phyloP scores from a whole-genome alignment of 75 land plant genomes.

The Selaginella moellendorffii region DNA sequence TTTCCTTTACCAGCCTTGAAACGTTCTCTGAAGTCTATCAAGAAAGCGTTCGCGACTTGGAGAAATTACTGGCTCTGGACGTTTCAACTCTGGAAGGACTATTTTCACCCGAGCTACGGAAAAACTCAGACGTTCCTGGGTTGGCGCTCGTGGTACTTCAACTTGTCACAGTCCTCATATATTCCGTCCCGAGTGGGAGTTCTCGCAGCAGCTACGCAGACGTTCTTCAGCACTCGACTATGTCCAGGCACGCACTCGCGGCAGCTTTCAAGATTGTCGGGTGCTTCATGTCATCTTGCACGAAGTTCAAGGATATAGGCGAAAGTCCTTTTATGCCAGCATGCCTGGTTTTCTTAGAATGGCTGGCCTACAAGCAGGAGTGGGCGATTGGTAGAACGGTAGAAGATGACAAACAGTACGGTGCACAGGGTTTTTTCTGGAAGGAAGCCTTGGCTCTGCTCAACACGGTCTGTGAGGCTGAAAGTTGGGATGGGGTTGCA shows the following conservation, averaged over 20 bases:
- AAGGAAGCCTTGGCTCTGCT: constrained; percentile 40
- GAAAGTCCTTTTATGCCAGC: constrained; percentile 58
- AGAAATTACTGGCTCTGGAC: constrained; percentile 36
- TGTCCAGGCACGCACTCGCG: constrained; percentile 58
- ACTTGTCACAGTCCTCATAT: constrained; percentile 64
- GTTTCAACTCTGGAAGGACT: constrained; percentile 30
- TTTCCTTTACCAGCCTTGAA: constrained; percentile 54
- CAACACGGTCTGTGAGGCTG: constrained; percentile 36
- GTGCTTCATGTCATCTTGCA: constrained; percentile 31
- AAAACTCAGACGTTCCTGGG: constrained; percentile 13
- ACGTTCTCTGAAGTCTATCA: constrained; percentile 67
- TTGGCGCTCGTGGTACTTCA: constrained; percentile 30
- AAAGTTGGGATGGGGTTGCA: constrained; percentile 26
- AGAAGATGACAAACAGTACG: constrained; percentile 46
- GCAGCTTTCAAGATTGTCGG: constrained; percentile 58
- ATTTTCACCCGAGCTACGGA: constrained; percentile 31
- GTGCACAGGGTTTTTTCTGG: constrained; percentile 55
- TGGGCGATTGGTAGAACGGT: constrained; percentile 37
- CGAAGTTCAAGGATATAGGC: constrained; percentile 35
- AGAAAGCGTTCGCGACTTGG: constrained; percentile 31
- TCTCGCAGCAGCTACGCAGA: constrained; percentile 47
- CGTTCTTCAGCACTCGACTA: constrained; percentile 42
- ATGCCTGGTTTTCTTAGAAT: constrained; percentile 56
- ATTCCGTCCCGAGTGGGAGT: constrained; percentile 38
- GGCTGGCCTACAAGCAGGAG: constrained; percentile 72